A percentile compares a stretch with the other conserved stretches of the same genome.
phyloP scores from a whole-genome alignment of 306 rosid species.

The Cucumis cinereus region DNA sequence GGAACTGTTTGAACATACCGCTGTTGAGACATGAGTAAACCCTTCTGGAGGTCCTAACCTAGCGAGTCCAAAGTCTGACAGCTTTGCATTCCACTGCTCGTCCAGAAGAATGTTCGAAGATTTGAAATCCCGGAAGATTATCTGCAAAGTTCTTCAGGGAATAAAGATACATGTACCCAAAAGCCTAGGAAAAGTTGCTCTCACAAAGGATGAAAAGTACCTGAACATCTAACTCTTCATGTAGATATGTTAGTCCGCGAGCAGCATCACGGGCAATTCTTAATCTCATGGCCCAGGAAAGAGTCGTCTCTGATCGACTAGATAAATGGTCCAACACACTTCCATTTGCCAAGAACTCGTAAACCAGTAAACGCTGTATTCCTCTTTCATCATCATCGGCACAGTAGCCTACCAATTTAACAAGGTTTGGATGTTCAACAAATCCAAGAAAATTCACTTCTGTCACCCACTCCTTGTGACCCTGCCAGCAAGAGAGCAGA shows the following conservation, averaged over 20 bases:
- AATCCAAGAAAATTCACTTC: conserved; percentile 96
- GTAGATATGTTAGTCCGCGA: conserved; percentile 77
- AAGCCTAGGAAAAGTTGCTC: background rate
- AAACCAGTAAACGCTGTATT: conserved; percentile 79
- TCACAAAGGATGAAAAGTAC: conserved; percentile 20
- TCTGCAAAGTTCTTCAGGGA: conserved; percentile 22
- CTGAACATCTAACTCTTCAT: conserved; percentile 91
- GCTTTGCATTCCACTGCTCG: conserved; percentile 91
- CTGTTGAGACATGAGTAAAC: conserved; percentile 88
- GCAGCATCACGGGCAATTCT: conserved; percentile 88
- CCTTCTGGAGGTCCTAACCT: conserved; percentile 96
- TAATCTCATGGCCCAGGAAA: conserved; percentile 70
- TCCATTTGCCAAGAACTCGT: conserved; percentile 76
- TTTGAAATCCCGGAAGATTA: conserved; percentile 96
- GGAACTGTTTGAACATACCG: conserved; percentile 44
- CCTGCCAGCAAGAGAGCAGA: conserved; percentile 28
- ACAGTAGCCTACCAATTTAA: conserved; percentile 86
- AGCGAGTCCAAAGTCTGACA: conserved; percentile 91
- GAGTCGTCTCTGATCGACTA: conserved; percentile 43
- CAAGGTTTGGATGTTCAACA: conserved; percentile 92
- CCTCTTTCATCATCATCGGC: conserved; percentile 99
- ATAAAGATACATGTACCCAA: background rate
- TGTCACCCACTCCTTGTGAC: conserved; percentile 97
- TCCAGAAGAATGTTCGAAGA: conserved; percentile 92
- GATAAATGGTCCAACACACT: conserved; percentile 78